Evolutionary conservation across 2,329 filamentous ascomycete species (phyloP), one percentile per base, ranked within the genome.

Genomic region (Penicillium sp.): DNA sequence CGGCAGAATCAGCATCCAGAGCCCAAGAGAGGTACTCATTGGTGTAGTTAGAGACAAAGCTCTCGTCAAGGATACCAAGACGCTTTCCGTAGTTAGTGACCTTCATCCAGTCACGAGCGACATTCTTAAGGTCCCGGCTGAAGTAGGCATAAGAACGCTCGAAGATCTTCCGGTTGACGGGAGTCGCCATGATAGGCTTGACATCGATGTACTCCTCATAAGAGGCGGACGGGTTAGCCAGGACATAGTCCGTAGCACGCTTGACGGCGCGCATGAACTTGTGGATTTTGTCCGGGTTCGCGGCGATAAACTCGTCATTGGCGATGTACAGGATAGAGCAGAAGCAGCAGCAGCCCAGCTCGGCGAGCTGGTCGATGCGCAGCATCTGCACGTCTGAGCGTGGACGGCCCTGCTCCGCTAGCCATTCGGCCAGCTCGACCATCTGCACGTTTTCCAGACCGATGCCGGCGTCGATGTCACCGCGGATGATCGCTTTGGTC

Each of bases 301-400:
- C 67, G n/a, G 68, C 59, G 30, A 87, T 63, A 66, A 88, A 88
- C 6, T 56, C 56, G 54, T 87, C 82, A 64, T 88, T 87, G 53
- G 79, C 83, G 47, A 88, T 88, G 71, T 88, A 87, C 27, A 88
- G 71, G 60, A 88, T 84, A 17, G 79, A 79, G 66, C 84, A 88
- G 76, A 88, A 88, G 72, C 84, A 88, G 75, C 84, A 88, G 69
- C 84, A 88, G 33, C 84, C 84, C 2, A 87, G 71, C 61, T 86
- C 81, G 22, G 84, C 84, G 17, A 88, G 79, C 67, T 87, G 77
- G 59, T 88, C 84, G 56, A 88, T 88, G 54, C 84, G 79, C 12
- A 88, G 76, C 83, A 88, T 87, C 65, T 85, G 79, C 6, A 86
- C 84, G 47, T 87, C 82, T 10, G 69, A 66, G 58, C 74, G 75